Percentiles rank a stretch among this genome's conserved stretches.
Conservation (phyloP, 164 flowering plant species). For the Vitis rotundifolia region DNA sequence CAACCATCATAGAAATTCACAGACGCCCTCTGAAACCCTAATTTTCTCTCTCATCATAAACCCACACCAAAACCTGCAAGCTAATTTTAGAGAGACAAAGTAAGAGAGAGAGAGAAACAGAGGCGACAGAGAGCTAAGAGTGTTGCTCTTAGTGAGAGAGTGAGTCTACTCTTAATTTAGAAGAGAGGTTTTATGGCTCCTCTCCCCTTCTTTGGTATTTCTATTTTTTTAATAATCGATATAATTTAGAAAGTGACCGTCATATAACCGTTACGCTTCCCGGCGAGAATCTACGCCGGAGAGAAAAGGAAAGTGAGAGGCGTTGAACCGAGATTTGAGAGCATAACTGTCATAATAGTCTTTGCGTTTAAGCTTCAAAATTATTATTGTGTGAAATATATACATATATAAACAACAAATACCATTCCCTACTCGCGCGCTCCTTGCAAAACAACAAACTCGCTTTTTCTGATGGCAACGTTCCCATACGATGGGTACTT, state of each 20-base stretch:
- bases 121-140: not conserved
- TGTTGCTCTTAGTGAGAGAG: too few relatives aligned
- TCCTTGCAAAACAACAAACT: not conserved
- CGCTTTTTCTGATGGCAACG: not conserved
- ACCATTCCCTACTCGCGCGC: too few relatives aligned
- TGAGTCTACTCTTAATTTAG: too few relatives aligned
- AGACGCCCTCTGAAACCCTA: conserved; percentile 21
- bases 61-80: not conserved
- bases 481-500: too few relatives aligned
- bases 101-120: conserved; percentile 3
- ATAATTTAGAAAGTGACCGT: too few relatives aligned
- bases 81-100: not conserved
- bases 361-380: too few relatives aligned
- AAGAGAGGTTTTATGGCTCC: too few relatives aligned
- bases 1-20: conserved; percentile 34
- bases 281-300: conserved; percentile 9
- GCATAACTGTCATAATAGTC: conserved; percentile 36
- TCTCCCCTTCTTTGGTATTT: too few relatives aligned
- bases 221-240: too few relatives aligned
- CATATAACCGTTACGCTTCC: conserved; percentile 6
- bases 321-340: conserved; percentile 31
- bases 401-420: too few relatives aligned
- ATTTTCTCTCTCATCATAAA: not conserved
- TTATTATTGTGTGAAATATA: too few relatives aligned
- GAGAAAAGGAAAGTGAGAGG: conserved; percentile 8